Base-by-base conservation (phyloP, 192 early-diverging fungal genomes). In the Coemansia sp. region DNA sequence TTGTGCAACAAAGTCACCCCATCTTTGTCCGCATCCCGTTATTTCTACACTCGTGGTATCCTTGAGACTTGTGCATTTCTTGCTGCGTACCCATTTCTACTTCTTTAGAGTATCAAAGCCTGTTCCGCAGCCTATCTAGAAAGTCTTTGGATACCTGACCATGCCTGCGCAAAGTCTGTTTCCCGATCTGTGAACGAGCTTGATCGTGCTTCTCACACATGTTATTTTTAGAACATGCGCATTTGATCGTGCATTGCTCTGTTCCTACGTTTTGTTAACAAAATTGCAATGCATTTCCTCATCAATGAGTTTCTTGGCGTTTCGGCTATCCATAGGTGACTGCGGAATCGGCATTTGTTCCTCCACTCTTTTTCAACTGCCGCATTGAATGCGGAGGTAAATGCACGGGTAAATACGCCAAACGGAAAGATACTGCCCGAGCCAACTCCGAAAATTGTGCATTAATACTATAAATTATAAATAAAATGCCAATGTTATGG, bases 381-480 rank as follows among this genome's bases (percentile, higher is more conserved):
- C 15, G 41, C 41, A 8, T 11, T 41, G 39, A 45, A 45, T 15
- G 41, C 41, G 32, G 41, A 45, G 15, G 10, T 45, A 45, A 45
- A 45, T 45, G 32, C 32, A 35, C 32, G 32, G 32, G 32, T 35
- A 35, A 35, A 35, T 35, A 35, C 32, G 32, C 32, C 32, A 35
- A 29, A 7, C 32, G 32, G 32, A 35, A 35, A 35, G 6, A 35
- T 35, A 35, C 32, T 35, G 22, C 53, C 54, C 54, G 54, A 56
- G 54, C 12, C 54, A 56, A 29, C 29, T n/a, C 54, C 54, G 54
- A 56, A 55, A 27, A 56, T 29, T 56, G 54, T 53, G 15, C 32
- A 35, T 35, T 35, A 45, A 41, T 41, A 10, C 3, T 41, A 14
- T 14, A 10, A 52, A 52, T 14, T 55, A 53, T 27, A 53, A 3